A percentile compares a stretch with the other conserved stretches of the same genome.
phyloP scores from a whole-genome alignment of 108 stramenopile genomes.

The Nitzschia sp. region DNA sequence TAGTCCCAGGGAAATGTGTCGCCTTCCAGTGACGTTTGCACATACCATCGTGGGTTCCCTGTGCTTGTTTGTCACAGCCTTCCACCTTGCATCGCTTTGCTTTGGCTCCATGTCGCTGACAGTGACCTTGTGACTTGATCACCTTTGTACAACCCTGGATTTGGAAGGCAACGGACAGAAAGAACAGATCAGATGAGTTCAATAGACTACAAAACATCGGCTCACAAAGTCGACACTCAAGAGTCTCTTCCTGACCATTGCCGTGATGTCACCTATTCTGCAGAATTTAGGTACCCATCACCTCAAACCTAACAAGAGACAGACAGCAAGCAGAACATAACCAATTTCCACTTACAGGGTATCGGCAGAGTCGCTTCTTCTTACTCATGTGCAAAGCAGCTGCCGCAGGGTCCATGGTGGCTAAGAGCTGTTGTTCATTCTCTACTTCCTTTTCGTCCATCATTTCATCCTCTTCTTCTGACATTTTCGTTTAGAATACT shows the following conservation, averaged over 20 bases:
- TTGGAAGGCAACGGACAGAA: not conserved
- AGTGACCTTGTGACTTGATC: constrained; percentile 66
- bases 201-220: not conserved
- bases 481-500: not conserved
- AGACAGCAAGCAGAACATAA: no score
- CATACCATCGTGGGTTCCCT: constrained; percentile 58
- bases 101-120: constrained; percentile 73
- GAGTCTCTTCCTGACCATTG: no score
- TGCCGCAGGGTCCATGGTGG: constrained; percentile 2
- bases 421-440: not conserved
- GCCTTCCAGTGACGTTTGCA: constrained; percentile 74
- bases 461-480: not conserved
- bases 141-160: constrained; percentile 47
- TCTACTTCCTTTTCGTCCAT: constrained; percentile 8
- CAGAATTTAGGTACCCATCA: not conserved
- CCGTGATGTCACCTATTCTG: not conserved
- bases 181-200: not conserved
- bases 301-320: not conserved
- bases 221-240: not conserved
- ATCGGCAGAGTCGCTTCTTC: constrained; percentile 27
- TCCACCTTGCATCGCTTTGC: constrained; percentile 69
- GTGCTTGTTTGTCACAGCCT: constrained; percentile 61
- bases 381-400: not conserved
- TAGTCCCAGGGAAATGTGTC: constrained; percentile 38
- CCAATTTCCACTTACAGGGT: constrained; percentile 14